phyloP scores from a whole-genome alignment of 257 asterid species.

The Thymus mandschuricus region DNA sequence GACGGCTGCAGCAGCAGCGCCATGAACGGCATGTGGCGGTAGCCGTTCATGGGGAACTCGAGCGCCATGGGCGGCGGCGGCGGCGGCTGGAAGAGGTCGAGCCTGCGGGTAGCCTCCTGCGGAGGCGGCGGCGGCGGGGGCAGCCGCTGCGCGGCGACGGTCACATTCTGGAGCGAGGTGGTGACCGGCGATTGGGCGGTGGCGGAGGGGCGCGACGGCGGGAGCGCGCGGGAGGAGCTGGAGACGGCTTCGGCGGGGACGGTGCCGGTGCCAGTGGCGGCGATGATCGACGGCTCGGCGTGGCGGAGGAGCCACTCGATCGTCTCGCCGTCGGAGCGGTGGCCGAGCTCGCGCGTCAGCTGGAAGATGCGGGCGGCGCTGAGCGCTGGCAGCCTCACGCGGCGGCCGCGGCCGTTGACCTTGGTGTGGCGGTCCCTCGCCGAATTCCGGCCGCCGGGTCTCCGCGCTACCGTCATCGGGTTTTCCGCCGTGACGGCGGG shows the following conservation, averaged over 20 bases:
- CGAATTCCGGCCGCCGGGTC: not conserved
- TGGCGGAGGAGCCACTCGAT: slow-evolving; percentile 46
- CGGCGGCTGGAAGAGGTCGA: slow-evolving; percentile 35
- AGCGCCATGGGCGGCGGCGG: slow-evolving; percentile 20
- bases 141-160: not conserved
- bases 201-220: slow-evolving; percentile 23
- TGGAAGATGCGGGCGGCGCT: slow-evolving; percentile 42
- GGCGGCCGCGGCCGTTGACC: slow-evolving; percentile 45
- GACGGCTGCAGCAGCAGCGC: slow-evolving; percentile 57
- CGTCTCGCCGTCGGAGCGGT: slow-evolving; percentile 41
- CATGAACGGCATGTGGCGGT: slow-evolving; percentile 52
- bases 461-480: not conserved
- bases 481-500: slow-evolving; percentile 3
- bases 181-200: slow-evolving; percentile 23
- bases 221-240: slow-evolving; percentile 33
- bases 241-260: slow-evolving; percentile 32
- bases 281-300: slow-evolving; percentile 41
- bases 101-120: slow-evolving; percentile 29
- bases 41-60: slow-evolving; percentile 33
- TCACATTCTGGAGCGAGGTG: not conserved
- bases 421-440: slow-evolving; percentile 33
- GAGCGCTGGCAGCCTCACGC: slow-evolving; percentile 33
- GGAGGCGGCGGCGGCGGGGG: slow-evolving; percentile 2
- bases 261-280: slow-evolving; percentile 39
- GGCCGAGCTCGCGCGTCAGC: slow-evolving; percentile 40